phyloP scores from a whole-genome alignment of 2,329 filamentous ascomycete species.

The Ophiostoma quercus region DNA sequence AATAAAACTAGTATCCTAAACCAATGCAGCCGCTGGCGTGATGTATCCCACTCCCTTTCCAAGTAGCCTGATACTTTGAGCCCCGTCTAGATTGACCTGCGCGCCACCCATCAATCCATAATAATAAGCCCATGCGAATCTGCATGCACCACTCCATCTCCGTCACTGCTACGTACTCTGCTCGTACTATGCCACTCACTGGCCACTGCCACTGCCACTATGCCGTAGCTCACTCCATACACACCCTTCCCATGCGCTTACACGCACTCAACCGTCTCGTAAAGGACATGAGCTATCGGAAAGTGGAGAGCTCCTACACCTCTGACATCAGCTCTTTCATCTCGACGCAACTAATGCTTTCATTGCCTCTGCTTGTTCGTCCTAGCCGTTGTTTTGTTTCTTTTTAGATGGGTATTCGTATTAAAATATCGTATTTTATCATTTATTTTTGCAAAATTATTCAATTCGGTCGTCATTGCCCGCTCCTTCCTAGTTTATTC shows the following conservation, averaged over 20 bases:
- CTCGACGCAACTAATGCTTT: neutral
- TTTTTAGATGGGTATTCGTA: neutral
- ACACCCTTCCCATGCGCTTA: neutral
- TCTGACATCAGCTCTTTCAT: constrained; percentile 23
- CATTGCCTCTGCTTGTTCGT: neutral
- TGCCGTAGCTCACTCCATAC: neutral
- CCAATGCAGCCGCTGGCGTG: neutral
- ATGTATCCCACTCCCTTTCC: constrained; percentile 10
- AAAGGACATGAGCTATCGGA: constrained; percentile 14
- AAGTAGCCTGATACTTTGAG: constrained; percentile 14
- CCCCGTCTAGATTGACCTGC: constrained; percentile 8
- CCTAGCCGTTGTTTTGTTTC: neutral
- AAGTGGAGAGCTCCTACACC: constrained; percentile 16
- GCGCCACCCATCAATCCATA: constrained; percentile 9
- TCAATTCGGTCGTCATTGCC: constrained; percentile 2
- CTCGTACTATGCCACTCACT: neutral
- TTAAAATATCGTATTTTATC: neutral
- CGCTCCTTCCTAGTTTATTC: neutral
- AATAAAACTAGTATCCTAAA: neutral
- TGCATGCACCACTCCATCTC: constrained; percentile 15
- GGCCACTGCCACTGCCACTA: neutral
- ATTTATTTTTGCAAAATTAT: neutral
- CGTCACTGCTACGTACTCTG: neutral
- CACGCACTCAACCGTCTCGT: neutral
- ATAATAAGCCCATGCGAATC: constrained; percentile 10